Conservation (phyloP, 2,329 filamentous ascomycete genomes). For the Botrytis cinerea region DNA sequence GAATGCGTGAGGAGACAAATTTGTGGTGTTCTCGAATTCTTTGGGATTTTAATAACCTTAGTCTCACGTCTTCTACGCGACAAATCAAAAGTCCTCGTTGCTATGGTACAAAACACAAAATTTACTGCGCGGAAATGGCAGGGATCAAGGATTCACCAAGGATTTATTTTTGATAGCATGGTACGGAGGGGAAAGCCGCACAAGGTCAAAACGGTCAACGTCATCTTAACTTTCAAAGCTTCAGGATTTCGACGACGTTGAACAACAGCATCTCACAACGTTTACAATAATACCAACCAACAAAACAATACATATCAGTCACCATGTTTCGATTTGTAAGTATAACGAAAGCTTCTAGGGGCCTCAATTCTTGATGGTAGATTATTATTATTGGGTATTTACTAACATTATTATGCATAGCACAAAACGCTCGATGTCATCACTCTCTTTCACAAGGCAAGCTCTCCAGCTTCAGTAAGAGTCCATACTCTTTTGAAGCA, state of each 20-base stretch:
- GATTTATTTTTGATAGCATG: conserved; percentile 1
- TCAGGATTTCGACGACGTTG: neutral
- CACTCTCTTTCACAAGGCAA: conserved; percentile 92
- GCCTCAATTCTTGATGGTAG: neutral
- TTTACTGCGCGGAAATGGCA: conserved; percentile 9
- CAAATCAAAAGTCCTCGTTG: conserved; percentile 14
- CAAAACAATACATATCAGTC: neutral
- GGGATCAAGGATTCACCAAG: conserved; percentile 13
- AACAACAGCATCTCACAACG: neutral
- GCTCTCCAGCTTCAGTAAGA: conserved; percentile 69
- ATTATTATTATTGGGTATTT: conserved; percentile 14
- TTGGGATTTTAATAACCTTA: conserved; percentile 1
- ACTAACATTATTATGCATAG: conserved; percentile 46
- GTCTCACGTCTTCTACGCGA: conserved; percentile 23
- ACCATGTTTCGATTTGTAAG: conserved; percentile 44
- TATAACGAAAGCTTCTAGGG: neutral
- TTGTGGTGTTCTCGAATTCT: conserved; percentile 3
- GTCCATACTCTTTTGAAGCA: conserved; percentile 79
- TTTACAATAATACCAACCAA: conserved; percentile 11
- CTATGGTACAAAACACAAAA: conserved; percentile 11
- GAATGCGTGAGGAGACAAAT: neutral
- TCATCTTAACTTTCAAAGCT: conserved; percentile 2
- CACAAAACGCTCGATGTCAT: conserved; percentile 84
- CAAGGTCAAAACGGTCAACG: conserved; percentile 11
- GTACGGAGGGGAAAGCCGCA: conserved; percentile 3